Evolutionary conservation across 2,329 filamentous ascomycete genomes (phyloP).

Genomic region (Hymenoscyphus fraxineus): DNA sequence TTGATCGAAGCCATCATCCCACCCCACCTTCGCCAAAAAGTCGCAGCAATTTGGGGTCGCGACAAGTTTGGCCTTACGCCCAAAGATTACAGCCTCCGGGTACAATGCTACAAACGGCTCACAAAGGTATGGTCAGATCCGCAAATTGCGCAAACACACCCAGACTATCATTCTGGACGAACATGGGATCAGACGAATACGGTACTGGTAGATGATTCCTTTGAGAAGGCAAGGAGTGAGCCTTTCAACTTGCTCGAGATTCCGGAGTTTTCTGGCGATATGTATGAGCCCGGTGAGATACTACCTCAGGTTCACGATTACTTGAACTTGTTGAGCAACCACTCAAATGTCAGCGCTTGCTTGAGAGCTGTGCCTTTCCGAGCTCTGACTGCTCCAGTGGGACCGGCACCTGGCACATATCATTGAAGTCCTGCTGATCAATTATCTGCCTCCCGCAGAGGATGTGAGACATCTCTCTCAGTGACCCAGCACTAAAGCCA

Average conservation of each 20-base stretch:
- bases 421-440: not conserved
- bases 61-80: constrained; percentile 67
- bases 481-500: not conserved
- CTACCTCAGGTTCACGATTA: constrained; percentile 60
- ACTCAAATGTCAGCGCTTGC: constrained; percentile 60
- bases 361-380: constrained; percentile 51
- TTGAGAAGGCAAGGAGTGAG: constrained; percentile 75
- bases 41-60: constrained; percentile 74
- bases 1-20: constrained; percentile 67
- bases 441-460: not conserved
- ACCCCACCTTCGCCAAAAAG: constrained; percentile 45
- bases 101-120: constrained; percentile 89
- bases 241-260: constrained; percentile 79
- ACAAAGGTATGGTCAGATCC: constrained; percentile 63
- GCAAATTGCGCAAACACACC: constrained; percentile 41
- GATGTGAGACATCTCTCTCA: not conserved
- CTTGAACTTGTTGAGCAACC: constrained; percentile 50
- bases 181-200: constrained; percentile 82
- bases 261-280: constrained; percentile 65
- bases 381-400: constrained; percentile 9
- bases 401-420: constrained; percentile 1
- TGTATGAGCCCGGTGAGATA: constrained; percentile 40
- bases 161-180: constrained; percentile 39
- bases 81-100: constrained; percentile 62
- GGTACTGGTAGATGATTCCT: constrained; percentile 81